Percentiles rank a stretch among this genome's conserved stretches.
Conservation (phyloP, 139 green algal species). For the Chlorella vulgaris region DNA sequence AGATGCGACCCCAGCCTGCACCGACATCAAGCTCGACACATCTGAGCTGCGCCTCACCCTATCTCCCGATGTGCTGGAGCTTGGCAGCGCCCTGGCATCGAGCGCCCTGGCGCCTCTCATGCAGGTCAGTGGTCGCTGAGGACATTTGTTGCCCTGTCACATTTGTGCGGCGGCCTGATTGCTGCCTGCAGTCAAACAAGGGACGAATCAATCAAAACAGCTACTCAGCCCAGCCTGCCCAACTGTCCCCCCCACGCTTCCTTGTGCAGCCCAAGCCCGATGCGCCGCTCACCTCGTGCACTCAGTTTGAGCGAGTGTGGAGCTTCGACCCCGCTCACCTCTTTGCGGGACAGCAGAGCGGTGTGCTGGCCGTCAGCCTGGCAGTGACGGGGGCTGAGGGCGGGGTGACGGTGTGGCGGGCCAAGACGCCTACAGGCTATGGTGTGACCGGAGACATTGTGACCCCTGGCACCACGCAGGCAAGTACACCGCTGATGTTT, state of each 20-base stretch:
- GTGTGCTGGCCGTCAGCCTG: constrained; percentile 25
- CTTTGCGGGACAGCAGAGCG: neutral
- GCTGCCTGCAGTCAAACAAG: neutral
- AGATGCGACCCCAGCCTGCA: neutral
- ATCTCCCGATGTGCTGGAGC: constrained; percentile 70
- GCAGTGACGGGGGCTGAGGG: constrained; percentile 47
- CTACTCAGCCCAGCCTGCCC: neutral
- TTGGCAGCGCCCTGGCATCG: constrained; percentile 50
- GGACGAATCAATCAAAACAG: too few relatives aligned
- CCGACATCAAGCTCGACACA: constrained; percentile 57
- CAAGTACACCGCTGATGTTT: neutral
- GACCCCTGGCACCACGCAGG: constrained; percentile 44
- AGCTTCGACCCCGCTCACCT: constrained; percentile 36
- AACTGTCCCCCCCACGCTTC: neutral
- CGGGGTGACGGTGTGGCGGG: constrained; percentile 83
- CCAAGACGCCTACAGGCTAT: constrained; percentile 78
- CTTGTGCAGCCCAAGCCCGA: constrained; percentile 31
- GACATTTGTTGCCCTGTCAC: too few relatives aligned
- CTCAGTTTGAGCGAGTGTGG: constrained; percentile 75
- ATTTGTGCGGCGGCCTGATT: neutral
- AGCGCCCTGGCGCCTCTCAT: constrained; percentile 61
- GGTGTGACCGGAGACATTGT: constrained; percentile 75
- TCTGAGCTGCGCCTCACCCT: constrained; percentile 63
- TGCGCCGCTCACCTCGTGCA: constrained; percentile 57
- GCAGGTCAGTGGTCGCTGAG: constrained; percentile 33